These are phyloP conservation scores for Taiwanofungus camphoratus DNA, from an alignment of 1,284 basidiomycete genomes.

Conservation along the genomic window DNA sequence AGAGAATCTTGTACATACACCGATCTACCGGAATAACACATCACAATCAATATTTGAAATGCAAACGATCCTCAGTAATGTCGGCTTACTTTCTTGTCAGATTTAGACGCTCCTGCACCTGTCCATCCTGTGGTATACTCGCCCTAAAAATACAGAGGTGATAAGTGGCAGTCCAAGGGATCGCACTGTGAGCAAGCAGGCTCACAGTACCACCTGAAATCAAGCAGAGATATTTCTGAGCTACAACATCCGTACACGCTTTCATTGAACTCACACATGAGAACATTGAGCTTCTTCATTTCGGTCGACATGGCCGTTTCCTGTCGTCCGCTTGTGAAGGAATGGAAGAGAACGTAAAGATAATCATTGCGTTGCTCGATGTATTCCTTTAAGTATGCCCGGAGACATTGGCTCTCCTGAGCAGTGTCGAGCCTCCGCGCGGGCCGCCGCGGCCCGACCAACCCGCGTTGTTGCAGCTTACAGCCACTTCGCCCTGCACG, in stretches of 20 bases:
- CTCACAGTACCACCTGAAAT: slow-evolving; percentile 21
- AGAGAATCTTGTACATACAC: slow-evolving; percentile 39
- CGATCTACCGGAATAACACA: slow-evolving; percentile 43
- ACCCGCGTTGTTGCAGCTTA: too few relatives aligned
- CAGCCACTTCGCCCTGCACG: too few relatives aligned
- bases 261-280: slow-evolving; percentile 25
- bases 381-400: slow-evolving; percentile 8
- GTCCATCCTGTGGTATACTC: slow-evolving; percentile 96
- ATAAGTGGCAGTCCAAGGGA: background rate
- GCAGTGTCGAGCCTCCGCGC: slow-evolving; percentile 1
- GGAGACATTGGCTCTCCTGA: slow-evolving; percentile 3
- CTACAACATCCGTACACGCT: too few relatives aligned
- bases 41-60: background rate
- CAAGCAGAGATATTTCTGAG: slow-evolving; percentile 9
- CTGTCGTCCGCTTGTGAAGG: background rate
- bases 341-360: background rate
- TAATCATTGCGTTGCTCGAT: background rate
- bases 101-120: slow-evolving; percentile 83
- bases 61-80: background rate
- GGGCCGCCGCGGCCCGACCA: slow-evolving; percentile 7
- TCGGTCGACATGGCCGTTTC: slow-evolving; percentile 17
- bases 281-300: slow-evolving; percentile 20
- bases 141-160: slow-evolving; percentile 38
- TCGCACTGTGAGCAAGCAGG: background rate
- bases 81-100: slow-evolving; percentile 79